Evolutionary conservation across 768 basidiomycete genomes (phyloP).

Genomic region (Kwoniella sp.): DNA sequence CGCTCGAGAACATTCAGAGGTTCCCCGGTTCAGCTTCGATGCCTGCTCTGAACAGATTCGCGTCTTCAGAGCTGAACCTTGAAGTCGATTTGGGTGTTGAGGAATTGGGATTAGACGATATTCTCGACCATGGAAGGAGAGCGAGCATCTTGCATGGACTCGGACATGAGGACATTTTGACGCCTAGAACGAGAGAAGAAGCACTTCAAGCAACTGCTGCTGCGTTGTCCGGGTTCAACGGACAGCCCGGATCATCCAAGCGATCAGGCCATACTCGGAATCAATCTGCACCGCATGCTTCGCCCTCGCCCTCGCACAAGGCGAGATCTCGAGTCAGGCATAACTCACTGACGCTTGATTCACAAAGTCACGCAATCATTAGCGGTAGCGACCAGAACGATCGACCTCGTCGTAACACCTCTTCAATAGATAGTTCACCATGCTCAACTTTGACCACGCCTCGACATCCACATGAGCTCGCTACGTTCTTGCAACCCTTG

Average conservation of each 20-base stretch:
- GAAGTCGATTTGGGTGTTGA: constrained; percentile 4
- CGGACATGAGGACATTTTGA: background rate
- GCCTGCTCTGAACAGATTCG: constrained; percentile 6
- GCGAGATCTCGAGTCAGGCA: constrained; percentile 9
- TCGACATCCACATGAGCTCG: constrained; percentile 8
- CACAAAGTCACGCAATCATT: background rate
- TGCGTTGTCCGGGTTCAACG: background rate
- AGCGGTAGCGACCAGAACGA: background rate
- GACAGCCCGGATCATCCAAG: background rate
- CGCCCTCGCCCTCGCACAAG: background rate
- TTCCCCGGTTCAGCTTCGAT: constrained; percentile 13
- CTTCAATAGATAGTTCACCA: constrained; percentile 4
- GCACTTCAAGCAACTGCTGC: constrained; percentile 7
- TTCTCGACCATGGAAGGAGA: constrained; percentile 17
- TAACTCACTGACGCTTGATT: constrained; percentile 4
- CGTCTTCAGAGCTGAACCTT: constrained; percentile 4
- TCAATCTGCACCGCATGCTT: background rate
- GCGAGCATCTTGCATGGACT: constrained; percentile 12
- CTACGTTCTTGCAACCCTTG: constrained; percentile 5
- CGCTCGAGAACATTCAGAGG: background rate
- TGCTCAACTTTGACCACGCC: constrained; percentile 5
- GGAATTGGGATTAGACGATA: constrained; percentile 21
- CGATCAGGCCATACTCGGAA: background rate
- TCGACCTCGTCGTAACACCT: background rate
- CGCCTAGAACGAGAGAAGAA: constrained; percentile 1